phyloP scores from a whole-genome alignment of 352 stramenopile species.

The Phytophthora uliginosa region DNA sequence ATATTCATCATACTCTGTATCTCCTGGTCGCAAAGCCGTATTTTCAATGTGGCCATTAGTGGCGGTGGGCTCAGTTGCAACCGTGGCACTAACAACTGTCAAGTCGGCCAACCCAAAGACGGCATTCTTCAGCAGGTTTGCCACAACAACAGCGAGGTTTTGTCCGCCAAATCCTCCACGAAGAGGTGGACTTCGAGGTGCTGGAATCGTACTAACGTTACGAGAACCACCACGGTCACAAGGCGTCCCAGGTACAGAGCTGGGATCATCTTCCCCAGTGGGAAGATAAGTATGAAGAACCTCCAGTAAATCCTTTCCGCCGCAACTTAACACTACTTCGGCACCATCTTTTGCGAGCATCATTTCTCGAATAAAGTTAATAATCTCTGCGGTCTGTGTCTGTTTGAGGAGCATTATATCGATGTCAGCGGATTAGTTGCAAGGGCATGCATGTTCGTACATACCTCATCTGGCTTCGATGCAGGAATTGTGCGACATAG shows the following conservation, averaged over 20 bases:
- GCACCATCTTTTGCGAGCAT: slow-evolving; percentile 56
- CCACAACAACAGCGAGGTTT: slow-evolving; percentile 29
- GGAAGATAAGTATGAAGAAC: slow-evolving; percentile 31
- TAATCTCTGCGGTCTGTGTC: slow-evolving; percentile 60
- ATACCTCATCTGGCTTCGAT: slow-evolving; percentile 34
- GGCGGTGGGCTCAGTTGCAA: slow-evolving; percentile 1
- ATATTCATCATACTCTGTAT: slow-evolving; percentile 50
- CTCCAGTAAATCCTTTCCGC: slow-evolving; percentile 51
- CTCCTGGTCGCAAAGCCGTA: slow-evolving; percentile 25
- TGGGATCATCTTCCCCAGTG: background rate
- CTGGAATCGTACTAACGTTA: background rate
- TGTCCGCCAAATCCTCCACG: slow-evolving; percentile 12
- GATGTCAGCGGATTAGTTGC: background rate
- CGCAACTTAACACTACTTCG: slow-evolving; percentile 60
- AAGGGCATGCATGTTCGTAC: background rate
- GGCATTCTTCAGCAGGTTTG: slow-evolving; percentile 42
- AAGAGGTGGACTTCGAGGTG: background rate
- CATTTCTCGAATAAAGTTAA: slow-evolving; percentile 74
- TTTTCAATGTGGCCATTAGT: background rate
- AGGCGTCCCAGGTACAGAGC: background rate
- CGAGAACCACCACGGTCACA: background rate
- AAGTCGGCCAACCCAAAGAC: slow-evolving; percentile 31
- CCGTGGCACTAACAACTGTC: background rate
- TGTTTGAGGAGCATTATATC: background rate
- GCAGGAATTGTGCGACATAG: slow-evolving; percentile 35